Base-by-base conservation (phyloP, 23 red algal genomes). In the Gracilaria vermiculophylla region DNA sequence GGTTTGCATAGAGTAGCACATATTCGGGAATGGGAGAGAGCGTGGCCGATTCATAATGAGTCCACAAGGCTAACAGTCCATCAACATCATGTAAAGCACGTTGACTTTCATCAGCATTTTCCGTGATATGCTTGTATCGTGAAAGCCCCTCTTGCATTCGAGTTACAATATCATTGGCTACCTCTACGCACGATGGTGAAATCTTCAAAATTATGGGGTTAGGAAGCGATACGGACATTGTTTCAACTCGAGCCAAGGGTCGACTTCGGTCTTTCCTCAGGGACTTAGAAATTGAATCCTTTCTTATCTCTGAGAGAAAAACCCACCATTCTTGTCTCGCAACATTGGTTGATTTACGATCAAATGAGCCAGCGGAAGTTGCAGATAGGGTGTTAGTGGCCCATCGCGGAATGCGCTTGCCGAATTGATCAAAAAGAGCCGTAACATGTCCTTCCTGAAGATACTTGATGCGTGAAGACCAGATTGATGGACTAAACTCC, bases 161-260 rank as follows among this genome's bases (percentile, higher is more conserved):
- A 33, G 49, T 54, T 32, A 76, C 28, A 55, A 88, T 77, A 35
- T 88, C 84, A 37, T 77, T 78, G 16, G 43, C 53, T 27, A 88
- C 62, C 45, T 88, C 84, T 53, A 88, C 17, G 39, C 69, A 76
- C 3, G 72, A 67, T 54, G 84, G 84, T 12, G 69, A 88, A 32
- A 88, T 50, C 29, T 36, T 40, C 0, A 77, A 5, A 23, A 48
- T 48, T 58, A 62, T 40, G 24, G 66, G 47, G 8, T 20, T 50
- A 20, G 69, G 41, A 62, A 88, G 7, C 3, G 44, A 51, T 56
- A 77, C 58, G 3, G 84, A 88, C 27, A 66, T 49, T 35, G n/a
- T 67, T 25, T 88, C 84, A 25, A 77, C 21, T 21, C 69, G 62
- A 19, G 36, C 50, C 44, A 42, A 16, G 5, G 39, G 44, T 35